Evolutionary conservation across 1,139 yeast species (phyloP).

Genomic region (Saccharomyces hybrid): DNA sequence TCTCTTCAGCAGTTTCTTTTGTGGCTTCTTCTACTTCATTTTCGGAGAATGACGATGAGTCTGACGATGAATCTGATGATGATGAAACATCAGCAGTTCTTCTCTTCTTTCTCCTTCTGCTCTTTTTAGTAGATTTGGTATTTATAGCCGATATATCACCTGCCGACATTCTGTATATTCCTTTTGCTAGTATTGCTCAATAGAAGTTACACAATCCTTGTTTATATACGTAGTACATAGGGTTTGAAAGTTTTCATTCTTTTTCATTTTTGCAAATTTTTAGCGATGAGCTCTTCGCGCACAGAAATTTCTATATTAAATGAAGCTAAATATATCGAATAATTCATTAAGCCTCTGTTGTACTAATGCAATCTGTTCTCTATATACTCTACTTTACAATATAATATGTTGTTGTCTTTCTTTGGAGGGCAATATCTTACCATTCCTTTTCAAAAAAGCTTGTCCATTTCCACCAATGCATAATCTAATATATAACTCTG

Average conservation of each 20-base stretch:
- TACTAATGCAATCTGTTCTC: not conserved
- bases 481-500: slow-evolving; percentile 81
- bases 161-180: slow-evolving; percentile 13
- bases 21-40: slow-evolving; percentile 5
- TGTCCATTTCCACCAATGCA: slow-evolving; percentile 71
- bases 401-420: not conserved
- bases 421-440: not conserved
- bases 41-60: slow-evolving; percentile 16
- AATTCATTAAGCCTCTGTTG: not conserved
- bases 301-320: not conserved
- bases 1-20: not conserved
- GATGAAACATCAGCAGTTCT: slow-evolving; percentile 60
- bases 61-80: slow-evolving; percentile 35
- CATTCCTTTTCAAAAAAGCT: slow-evolving; percentile 21
- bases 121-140: slow-evolving; percentile 24
- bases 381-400: not conserved
- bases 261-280: not conserved
- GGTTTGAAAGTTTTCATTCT: not conserved
- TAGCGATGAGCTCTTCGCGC: not conserved
- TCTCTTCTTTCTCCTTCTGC: slow-evolving; percentile 63
- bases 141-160: slow-evolving; percentile 15
- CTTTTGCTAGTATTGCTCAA: not conserved
- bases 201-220: not conserved
- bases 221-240: not conserved
- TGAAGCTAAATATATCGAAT: not conserved